Conservation (phyloP, 306 rosid genomes). For the Cajanus cajan region DNA sequence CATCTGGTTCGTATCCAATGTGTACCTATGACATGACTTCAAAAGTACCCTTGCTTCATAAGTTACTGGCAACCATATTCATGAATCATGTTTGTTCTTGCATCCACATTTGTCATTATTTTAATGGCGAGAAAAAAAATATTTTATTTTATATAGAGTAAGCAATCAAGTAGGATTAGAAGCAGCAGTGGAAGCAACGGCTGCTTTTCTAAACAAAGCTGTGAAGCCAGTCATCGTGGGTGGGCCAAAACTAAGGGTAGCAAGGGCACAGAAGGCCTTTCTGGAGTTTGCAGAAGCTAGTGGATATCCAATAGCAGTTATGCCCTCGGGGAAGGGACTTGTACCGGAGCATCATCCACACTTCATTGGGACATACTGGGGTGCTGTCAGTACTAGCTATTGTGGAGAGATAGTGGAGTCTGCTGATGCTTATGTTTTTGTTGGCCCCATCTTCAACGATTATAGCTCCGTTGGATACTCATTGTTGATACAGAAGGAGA, state of each 20-base stretch:
- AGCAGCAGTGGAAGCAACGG: conserved; percentile 87
- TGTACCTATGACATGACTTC: no score
- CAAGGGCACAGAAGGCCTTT: conserved; percentile 67
- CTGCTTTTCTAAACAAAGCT: conserved; percentile 68
- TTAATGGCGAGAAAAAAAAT: neutral
- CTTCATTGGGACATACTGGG: conserved; percentile 79
- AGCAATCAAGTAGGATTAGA: conserved; percentile 78
- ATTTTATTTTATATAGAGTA: conserved; percentile 35
- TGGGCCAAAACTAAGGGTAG: conserved; percentile 75
- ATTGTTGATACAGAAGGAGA: conserved; percentile 71
- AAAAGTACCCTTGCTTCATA: neutral
- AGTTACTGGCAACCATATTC: neutral
- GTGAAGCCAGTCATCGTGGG: conserved; percentile 85
- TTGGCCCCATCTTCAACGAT: conserved; percentile 86
- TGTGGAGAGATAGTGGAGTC: conserved; percentile 90
- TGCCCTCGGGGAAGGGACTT: conserved; percentile 85
- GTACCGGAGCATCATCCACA: conserved; percentile 72
- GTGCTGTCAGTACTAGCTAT: conserved; percentile 73
- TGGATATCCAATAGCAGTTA: conserved; percentile 72
- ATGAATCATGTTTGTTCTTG: conserved; percentile 14
- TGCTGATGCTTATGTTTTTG: conserved; percentile 84
- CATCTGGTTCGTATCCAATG: no score
- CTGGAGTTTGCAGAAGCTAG: conserved; percentile 72
- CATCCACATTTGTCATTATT: neutral
- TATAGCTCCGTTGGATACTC: conserved; percentile 95